Conservation (phyloP, 495 filamentous ascomycete species). For the Tuber magnatum region DNA sequence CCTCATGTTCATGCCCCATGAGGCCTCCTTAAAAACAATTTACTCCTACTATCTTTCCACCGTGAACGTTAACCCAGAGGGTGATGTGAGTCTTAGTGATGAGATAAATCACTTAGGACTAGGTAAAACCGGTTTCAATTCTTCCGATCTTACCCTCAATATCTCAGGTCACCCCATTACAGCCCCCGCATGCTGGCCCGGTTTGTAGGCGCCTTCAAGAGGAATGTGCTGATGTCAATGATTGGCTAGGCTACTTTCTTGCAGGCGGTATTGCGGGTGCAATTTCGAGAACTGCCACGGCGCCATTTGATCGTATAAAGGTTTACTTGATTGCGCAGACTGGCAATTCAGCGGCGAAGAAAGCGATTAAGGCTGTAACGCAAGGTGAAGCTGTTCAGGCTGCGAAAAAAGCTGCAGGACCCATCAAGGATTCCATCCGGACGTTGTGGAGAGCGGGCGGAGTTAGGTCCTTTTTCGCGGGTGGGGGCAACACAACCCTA, state of each 20-base stretch:
- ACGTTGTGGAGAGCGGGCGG: slow-evolving; percentile 81
- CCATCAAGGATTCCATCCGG: slow-evolving; percentile 62
- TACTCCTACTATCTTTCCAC: slow-evolving; percentile 88
- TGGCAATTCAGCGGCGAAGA: slow-evolving; percentile 49
- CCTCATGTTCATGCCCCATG: slow-evolving; percentile 81
- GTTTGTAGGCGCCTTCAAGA: slow-evolving; percentile 18
- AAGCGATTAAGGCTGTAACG: slow-evolving; percentile 59
- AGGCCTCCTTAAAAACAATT: slow-evolving; percentile 67
- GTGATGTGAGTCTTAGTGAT: slow-evolving; percentile 85
- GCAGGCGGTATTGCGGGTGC: slow-evolving; percentile 89
- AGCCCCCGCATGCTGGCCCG: slow-evolving; percentile 31
- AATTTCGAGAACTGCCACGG: slow-evolving; percentile 85
- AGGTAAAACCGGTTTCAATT: slow-evolving; percentile 77
- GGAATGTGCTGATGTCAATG: slow-evolving; percentile 18
- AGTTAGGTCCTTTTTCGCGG: slow-evolving; percentile 88
- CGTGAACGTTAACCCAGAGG: slow-evolving; percentile 84
- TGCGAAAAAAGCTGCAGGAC: slow-evolving; percentile 57
- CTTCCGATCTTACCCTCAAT: slow-evolving; percentile 55
- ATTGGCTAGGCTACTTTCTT: slow-evolving; percentile 79
- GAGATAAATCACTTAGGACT: slow-evolving; percentile 72
- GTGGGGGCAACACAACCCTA: slow-evolving; percentile 48
- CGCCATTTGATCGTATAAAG: slow-evolving; percentile 91
- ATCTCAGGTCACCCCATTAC: not conserved
- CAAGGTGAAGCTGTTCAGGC: slow-evolving; percentile 61
- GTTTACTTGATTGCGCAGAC: slow-evolving; percentile 96